Evolutionary conservation across 2,329 filamentous ascomycete species (phyloP).

Genomic region (Microdochium nivale): DNA sequence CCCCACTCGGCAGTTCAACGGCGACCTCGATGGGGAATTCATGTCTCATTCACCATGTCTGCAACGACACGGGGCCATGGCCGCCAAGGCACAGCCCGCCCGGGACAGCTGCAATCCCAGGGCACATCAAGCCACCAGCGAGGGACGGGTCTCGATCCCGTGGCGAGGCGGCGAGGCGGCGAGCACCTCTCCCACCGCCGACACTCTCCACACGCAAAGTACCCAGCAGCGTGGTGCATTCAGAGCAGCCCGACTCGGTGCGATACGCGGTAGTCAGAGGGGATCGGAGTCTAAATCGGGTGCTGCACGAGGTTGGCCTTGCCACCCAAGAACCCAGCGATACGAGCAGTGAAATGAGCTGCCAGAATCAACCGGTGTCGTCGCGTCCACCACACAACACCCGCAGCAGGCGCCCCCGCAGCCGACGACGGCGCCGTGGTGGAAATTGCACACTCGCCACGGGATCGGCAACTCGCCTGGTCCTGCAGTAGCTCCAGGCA

Average conservation of each 20-base stretch:
- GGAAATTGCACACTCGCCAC: neutral
- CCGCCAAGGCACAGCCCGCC: neutral
- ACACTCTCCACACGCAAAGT: neutral
- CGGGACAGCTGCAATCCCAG: neutral
- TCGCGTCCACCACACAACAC: neutral
- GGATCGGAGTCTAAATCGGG: too few relatives aligned
- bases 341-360: neutral
- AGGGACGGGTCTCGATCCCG: too few relatives aligned
- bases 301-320: too few relatives aligned
- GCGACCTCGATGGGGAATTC: too few relatives aligned
- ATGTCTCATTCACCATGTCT: too few relatives aligned
- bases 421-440: neutral
- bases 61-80: neutral
- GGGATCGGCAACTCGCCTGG: neutral
- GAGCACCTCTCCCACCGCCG: neutral
- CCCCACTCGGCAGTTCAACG: too few relatives aligned
- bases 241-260: too few relatives aligned
- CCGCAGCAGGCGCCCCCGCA: neutral
- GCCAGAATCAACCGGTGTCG: neutral
- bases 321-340: neutral
- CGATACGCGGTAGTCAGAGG: too few relatives aligned
- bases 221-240: neutral
- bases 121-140: neutral
- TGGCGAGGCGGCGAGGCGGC: too few relatives aligned
- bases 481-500: neutral